Evolutionary conservation across 345 rosid genomes (phyloP).

Genomic region (Arabidopsis arenosa): DNA sequence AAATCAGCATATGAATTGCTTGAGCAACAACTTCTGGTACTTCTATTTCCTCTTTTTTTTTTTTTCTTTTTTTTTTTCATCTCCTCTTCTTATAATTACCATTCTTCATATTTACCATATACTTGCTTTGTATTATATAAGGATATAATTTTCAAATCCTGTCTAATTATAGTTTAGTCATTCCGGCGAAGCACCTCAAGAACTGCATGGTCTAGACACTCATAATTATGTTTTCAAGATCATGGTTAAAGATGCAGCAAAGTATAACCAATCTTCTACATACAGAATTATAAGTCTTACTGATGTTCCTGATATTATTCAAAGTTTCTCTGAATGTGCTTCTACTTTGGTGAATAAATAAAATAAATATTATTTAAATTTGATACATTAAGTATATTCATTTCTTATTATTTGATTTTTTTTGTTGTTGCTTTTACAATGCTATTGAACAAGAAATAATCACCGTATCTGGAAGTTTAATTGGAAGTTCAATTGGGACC

Average conservation of each 20-base stretch:
- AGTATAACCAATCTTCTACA: not conserved
- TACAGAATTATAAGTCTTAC: not conserved
- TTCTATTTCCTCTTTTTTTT: too few relatives aligned
- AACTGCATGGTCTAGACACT: not conserved
- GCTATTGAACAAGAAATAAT: not conserved
- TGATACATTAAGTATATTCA: not conserved
- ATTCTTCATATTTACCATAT: too few relatives aligned
- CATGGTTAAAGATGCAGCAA: not conserved
- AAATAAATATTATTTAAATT: not conserved
- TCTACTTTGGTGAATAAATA: not conserved
- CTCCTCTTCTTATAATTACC: too few relatives aligned
- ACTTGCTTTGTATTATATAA: too few relatives aligned
- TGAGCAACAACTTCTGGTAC: constrained; percentile 15
- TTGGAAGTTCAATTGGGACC: too few relatives aligned
- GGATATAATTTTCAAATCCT: too few relatives aligned
- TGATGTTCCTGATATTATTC: not conserved
- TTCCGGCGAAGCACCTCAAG: not conserved
- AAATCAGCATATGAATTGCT: constrained; percentile 19
- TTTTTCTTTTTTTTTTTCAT: too few relatives aligned
- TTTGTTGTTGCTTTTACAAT: not conserved
- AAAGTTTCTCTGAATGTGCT: not conserved
- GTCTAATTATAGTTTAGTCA: not conserved
- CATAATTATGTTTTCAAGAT: not conserved
- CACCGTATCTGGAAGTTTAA: not conserved
- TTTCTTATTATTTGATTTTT: not conserved